Conservation (phyloP, 768 basidiomycete species). For the Boletus subparvulus region DNA sequence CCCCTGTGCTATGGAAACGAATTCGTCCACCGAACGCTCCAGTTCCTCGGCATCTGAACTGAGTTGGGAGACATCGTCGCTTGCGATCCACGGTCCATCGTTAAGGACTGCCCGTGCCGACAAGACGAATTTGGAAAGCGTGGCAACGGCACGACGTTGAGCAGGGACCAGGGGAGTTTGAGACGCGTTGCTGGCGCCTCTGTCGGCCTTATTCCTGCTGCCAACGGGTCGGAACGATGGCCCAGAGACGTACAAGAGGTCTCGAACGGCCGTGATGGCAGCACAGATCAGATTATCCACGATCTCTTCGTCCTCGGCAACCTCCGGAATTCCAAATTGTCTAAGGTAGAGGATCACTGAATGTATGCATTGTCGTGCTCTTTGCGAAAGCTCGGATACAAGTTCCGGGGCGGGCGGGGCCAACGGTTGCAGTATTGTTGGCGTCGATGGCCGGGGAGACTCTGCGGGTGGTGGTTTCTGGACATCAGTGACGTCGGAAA, state of each 20-base stretch:
- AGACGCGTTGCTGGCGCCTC: constrained; percentile 36
- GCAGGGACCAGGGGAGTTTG: constrained; percentile 67
- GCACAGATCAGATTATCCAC: constrained; percentile 61
- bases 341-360: constrained; percentile 61
- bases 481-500: constrained; percentile 1
- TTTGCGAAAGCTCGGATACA: constrained; percentile 59
- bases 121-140: constrained; percentile 83
- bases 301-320: constrained; percentile 51
- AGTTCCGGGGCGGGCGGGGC: constrained; percentile 54
- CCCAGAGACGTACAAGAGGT: constrained; percentile 66
- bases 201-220: constrained; percentile 32
- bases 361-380: constrained; percentile 55
- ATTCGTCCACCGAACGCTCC: constrained; percentile 64
- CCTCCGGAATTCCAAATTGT: constrained; percentile 44
- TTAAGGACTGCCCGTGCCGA: constrained; percentile 79
- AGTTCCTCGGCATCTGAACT: constrained; percentile 72
- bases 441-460: neutral
- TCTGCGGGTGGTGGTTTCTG: neutral
- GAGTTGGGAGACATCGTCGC: constrained; percentile 44
- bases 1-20: constrained; percentile 61
- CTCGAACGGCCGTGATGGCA: constrained; percentile 64
- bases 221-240: constrained; percentile 57
- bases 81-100: constrained; percentile 28
- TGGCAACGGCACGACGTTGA: constrained; percentile 81
- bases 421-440: constrained; percentile 46